phyloP scores from a whole-genome alignment of 371 early-diverging fungal species.

The Mucor mucedo region DNA sequence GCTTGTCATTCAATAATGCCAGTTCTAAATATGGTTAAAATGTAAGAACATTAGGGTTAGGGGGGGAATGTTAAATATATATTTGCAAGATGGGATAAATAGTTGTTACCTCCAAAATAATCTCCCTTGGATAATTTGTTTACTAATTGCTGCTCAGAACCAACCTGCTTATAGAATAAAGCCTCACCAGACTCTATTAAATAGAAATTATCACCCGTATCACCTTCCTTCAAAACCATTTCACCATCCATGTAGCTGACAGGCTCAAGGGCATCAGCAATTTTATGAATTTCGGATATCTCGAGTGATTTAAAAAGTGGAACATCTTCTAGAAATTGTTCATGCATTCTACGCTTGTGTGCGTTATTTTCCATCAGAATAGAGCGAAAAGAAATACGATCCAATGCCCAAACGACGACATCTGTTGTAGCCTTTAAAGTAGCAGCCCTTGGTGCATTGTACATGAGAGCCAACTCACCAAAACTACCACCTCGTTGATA shows the following conservation, averaged over 20 bases:
- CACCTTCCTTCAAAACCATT: constrained; percentile 84
- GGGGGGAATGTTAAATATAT: too few relatives aligned
- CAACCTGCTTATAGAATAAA: constrained; percentile 70
- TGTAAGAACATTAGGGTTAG: background rate
- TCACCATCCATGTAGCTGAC: constrained; percentile 80
- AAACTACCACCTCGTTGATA: constrained; percentile 87
- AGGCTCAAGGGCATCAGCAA: constrained; percentile 92
- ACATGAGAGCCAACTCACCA: constrained; percentile 98
- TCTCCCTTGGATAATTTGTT: constrained; percentile 79
- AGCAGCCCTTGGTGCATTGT: constrained; percentile 95
- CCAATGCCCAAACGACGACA: constrained; percentile 91
- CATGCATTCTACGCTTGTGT: constrained; percentile 87
- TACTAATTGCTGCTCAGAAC: constrained; percentile 51
- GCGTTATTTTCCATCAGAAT: constrained; percentile 91
- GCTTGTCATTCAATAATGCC: constrained; percentile 87
- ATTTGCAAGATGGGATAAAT: background rate
- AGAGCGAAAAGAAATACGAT: constrained; percentile 91
- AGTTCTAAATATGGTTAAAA: constrained; percentile 64
- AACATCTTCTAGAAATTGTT: constrained; percentile 85
- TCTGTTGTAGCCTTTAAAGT: constrained; percentile 86
- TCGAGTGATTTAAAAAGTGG: constrained; percentile 85
- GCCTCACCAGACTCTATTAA: constrained; percentile 89
- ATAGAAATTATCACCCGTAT: constrained; percentile 77
- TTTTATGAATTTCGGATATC: constrained; percentile 88
- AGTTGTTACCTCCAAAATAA: constrained; percentile 78